Percentiles rank a stretch among this genome's conserved stretches.
Evolutionary conservation across 228 moss, liverwort and hornwort genomes (phyloP).

Genomic region (Sphagnum fallax): DNA sequence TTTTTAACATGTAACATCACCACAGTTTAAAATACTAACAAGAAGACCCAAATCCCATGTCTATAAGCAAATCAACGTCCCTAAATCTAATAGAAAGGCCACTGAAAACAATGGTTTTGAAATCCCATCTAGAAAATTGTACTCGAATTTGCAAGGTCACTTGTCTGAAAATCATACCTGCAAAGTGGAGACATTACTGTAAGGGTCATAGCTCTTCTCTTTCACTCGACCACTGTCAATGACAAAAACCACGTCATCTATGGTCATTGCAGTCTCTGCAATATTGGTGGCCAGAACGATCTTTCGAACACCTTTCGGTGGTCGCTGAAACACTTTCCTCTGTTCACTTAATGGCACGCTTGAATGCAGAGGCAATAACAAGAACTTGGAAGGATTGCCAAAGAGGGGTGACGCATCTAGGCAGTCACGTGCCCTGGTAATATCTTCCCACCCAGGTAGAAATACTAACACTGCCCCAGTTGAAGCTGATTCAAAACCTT

Average conservation of each 20-base stretch:
- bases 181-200: constrained; percentile 91
- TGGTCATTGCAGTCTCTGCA: constrained; percentile 98
- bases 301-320: constrained; percentile 45
- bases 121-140: too few species aligned
- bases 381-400: constrained; percentile 57
- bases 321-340: constrained; percentile 87
- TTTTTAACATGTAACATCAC: too few species aligned
- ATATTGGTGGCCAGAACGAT: constrained; percentile 96
- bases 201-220: constrained; percentile 98
- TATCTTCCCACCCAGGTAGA: constrained; percentile 99
- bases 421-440: constrained; percentile 67
- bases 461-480: constrained; percentile 78
- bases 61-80: too few species aligned
- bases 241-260: constrained; percentile 94
- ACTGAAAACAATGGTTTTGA: too few species aligned
- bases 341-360: constrained; percentile 88
- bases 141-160: neutral
- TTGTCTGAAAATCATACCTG: constrained; percentile 27
- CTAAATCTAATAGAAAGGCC: too few species aligned
- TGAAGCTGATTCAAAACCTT: constrained; percentile 28
- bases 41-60: too few species aligned
- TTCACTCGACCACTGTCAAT: constrained; percentile 89
- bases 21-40: too few species aligned
- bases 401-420: constrained; percentile 64
- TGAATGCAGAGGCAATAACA: constrained; percentile 83